phyloP scores from a whole-genome alignment of 1,284 basidiomycete genomes.

The Boletus sp. region DNA sequence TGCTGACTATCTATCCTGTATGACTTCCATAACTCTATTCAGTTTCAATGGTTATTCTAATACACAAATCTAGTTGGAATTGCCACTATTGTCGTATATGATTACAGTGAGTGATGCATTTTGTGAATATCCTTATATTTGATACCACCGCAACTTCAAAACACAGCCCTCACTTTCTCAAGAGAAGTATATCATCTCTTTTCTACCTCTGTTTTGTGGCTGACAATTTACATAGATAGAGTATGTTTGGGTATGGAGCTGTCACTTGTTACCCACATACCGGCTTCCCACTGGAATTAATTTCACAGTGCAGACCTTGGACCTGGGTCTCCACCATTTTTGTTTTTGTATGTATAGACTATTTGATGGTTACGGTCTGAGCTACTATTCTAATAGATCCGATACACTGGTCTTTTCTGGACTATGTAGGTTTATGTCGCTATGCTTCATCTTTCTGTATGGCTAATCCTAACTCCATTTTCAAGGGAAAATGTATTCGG shows the following conservation, averaged over 20 bases:
- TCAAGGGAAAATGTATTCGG: background rate
- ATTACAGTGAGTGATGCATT: background rate
- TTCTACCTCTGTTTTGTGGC: background rate
- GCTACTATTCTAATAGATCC: background rate
- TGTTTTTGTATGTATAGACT: background rate
- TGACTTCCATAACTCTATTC: too few relatives aligned
- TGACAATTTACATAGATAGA: constrained; percentile 5
- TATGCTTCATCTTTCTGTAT: too few relatives aligned
- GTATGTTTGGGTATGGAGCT: constrained; percentile 9
- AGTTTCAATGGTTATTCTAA: too few relatives aligned
- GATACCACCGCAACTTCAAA: background rate
- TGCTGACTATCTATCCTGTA: too few relatives aligned
- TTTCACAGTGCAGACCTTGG: constrained; percentile 3
- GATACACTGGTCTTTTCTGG: background rate
- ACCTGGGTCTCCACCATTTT: constrained; percentile 14
- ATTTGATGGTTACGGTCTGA: background rate
- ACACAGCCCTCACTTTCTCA: background rate
- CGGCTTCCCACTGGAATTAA: too few relatives aligned
- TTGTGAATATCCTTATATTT: background rate
- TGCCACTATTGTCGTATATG: background rate
- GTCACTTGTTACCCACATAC: too few relatives aligned
- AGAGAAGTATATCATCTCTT: background rate
- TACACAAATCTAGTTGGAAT: too few relatives aligned
- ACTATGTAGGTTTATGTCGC: too few relatives aligned
- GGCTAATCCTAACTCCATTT: too few relatives aligned